Evolutionary conservation across 305 asterid species (phyloP).

Genomic region (Stenogyne calaminthoides): DNA sequence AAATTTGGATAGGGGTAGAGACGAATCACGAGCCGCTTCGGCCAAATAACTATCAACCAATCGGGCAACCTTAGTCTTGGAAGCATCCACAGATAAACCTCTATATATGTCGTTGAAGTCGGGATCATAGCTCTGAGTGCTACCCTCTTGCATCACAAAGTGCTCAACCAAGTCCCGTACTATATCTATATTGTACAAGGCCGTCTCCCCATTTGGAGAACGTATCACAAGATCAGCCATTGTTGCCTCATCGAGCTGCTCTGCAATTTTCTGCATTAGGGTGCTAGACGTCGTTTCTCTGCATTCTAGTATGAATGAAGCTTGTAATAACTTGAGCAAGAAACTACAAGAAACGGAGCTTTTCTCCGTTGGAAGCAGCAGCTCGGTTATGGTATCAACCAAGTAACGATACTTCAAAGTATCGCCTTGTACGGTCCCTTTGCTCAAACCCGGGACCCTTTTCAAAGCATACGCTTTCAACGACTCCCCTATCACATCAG

Average conservation of each 20-base stretch:
- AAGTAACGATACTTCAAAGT: conserved; percentile 47
- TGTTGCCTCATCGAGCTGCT: conserved; percentile 69
- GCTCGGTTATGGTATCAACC: conserved; percentile 54
- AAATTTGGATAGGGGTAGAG: conserved; percentile 51
- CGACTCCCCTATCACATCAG: conserved; percentile 68
- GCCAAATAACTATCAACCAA: conserved; percentile 73
- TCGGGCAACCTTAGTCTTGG: conserved; percentile 66
- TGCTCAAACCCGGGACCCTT: conserved; percentile 63
- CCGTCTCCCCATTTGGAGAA: conserved; percentile 54
- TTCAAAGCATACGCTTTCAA: conserved; percentile 54
- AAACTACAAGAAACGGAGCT: conserved; percentile 57
- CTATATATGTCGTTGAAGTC: conserved; percentile 39
- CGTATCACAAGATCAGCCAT: conserved; percentile 59
- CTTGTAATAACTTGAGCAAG: conserved; percentile 63
- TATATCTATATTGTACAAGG: conserved; percentile 48
- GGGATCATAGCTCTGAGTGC: conserved; percentile 31
- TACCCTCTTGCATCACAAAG: conserved; percentile 57
- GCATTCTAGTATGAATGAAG: conserved; percentile 55
- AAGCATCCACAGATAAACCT: conserved; percentile 44
- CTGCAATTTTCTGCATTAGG: conserved; percentile 58
- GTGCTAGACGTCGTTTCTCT: conserved; percentile 52
- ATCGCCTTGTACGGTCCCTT: conserved; percentile 54
- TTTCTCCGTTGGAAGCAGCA: conserved; percentile 60
- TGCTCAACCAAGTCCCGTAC: conserved; percentile 64
- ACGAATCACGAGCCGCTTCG: conserved; percentile 68